These are phyloP conservation scores for Penicillium sclerotiorum DNA, from an alignment of 2,329 filamentous ascomycete genomes.

Conservation along the genomic window DNA sequence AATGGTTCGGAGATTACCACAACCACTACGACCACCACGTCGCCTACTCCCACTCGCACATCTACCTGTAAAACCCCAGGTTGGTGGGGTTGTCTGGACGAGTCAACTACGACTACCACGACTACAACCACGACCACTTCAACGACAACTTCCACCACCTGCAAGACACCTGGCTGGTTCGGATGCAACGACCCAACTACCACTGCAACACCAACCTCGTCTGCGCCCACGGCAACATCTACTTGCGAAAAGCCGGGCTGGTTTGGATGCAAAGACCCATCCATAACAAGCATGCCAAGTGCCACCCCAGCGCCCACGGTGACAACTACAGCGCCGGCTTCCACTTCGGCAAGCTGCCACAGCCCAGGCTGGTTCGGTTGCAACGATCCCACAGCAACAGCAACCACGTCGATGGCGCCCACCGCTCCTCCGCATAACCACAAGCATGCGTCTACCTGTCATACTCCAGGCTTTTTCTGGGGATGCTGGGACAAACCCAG, in stretches of 20 bases:
- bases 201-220: slow-evolving; percentile 16
- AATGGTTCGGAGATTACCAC: slow-evolving; percentile 79
- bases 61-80: slow-evolving; percentile 88
- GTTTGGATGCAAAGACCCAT: slow-evolving; percentile 35
- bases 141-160: slow-evolving; percentile 39
- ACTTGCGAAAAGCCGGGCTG: slow-evolving; percentile 35
- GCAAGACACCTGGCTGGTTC: slow-evolving; percentile 42
- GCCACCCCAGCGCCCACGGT: slow-evolving; percentile 9
- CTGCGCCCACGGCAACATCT: slow-evolving; percentile 22
- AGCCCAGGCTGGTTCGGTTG: slow-evolving; percentile 18
- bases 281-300: neutral
- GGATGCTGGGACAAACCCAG: slow-evolving; percentile 7
- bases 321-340: neutral
- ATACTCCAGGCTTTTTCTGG: slow-evolving; percentile 2
- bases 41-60: slow-evolving; percentile 69
- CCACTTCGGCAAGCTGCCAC: slow-evolving; percentile 15
- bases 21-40: slow-evolving; percentile 58
- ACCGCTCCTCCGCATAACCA: neutral
- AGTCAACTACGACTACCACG: slow-evolving; percentile 43
- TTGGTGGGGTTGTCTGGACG: slow-evolving; percentile 74
- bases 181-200: slow-evolving; percentile 43
- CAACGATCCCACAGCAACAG: slow-evolving; percentile 8
- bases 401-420: neutral
- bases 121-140: slow-evolving; percentile 31
- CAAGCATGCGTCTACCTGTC: neutral